These are phyloP conservation scores for Phaseolus lunatus DNA, from an alignment of 306 rosid genomes.

Conservation along the genomic window DNA sequence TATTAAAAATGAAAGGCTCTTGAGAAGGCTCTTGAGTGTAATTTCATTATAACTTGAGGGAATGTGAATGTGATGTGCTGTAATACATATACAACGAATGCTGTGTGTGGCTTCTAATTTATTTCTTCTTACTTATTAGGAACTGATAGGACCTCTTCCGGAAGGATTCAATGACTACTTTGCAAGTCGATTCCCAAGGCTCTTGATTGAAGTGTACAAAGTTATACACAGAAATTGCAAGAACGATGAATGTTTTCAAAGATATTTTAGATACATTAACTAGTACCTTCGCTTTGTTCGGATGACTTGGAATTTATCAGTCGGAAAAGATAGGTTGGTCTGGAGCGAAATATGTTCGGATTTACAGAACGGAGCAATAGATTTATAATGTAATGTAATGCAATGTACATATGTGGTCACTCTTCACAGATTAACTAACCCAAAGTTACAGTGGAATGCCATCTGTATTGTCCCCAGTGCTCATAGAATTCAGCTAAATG, in stretches of 20 bases:
- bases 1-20: background rate
- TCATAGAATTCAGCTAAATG: background rate
- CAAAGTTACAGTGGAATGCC: background rate
- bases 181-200: constrained; percentile 63
- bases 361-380: background rate
- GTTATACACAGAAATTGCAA: constrained; percentile 55
- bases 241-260: constrained; percentile 57
- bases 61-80: background rate
- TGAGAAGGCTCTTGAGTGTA: background rate
- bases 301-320: background rate
- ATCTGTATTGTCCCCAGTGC: background rate
- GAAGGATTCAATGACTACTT: constrained; percentile 67
- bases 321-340: background rate
- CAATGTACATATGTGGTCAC: constrained; percentile 16
- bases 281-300: constrained; percentile 16
- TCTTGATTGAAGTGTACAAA: constrained; percentile 66
- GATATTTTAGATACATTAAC: constrained; percentile 51
- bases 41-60: background rate
- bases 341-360: background rate
- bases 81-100: background rate
- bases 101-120: background rate
- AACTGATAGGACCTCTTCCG: constrained; percentile 55
- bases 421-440: background rate
- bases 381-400: constrained; percentile 23
- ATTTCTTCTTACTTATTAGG: constrained; percentile 22